These are phyloP conservation scores for Adansonia madagascariensis DNA, from an alignment of 441 rosid species.

Conservation along the genomic window DNA sequence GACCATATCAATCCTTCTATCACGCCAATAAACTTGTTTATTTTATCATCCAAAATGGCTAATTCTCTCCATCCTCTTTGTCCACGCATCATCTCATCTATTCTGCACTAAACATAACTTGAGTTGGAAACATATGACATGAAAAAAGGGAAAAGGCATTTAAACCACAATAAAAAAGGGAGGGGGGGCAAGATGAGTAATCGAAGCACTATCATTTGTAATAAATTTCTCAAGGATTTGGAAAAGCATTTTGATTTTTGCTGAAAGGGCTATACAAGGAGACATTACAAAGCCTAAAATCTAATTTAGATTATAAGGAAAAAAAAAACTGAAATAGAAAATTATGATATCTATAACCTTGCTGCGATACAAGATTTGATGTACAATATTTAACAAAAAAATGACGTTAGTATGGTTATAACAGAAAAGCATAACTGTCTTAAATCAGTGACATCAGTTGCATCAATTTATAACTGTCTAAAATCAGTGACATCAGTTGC, in stretches of 20 bases:
- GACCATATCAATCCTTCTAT: constrained; percentile 96
- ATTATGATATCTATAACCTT: neutral
- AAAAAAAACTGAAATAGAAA: neutral
- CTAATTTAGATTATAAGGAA: neutral
- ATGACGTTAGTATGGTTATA: neutral
- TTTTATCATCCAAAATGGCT: constrained; percentile 79
- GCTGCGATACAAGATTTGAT: neutral
- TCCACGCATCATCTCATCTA: constrained; percentile 99
- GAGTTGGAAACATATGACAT: constrained; percentile 4
- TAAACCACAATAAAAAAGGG: neutral
- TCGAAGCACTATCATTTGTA: neutral
- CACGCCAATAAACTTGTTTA: constrained; percentile 87
- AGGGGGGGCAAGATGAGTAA: neutral
- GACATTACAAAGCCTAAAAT: neutral
- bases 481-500: neutral
- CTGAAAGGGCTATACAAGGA: neutral
- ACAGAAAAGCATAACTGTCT: neutral
- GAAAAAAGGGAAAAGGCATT: neutral
- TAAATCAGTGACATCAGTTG: neutral
- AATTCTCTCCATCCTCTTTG: constrained; percentile 97
- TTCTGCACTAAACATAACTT: constrained; percentile 50
- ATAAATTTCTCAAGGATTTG: neutral
- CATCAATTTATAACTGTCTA: neutral
- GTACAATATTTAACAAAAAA: neutral
- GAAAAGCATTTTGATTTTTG: constrained; percentile 13